Evolutionary conservation across 257 asterid species (phyloP), one percentile per base, ranked within the genome.

Genomic region (Plectranthus barbatus): DNA sequence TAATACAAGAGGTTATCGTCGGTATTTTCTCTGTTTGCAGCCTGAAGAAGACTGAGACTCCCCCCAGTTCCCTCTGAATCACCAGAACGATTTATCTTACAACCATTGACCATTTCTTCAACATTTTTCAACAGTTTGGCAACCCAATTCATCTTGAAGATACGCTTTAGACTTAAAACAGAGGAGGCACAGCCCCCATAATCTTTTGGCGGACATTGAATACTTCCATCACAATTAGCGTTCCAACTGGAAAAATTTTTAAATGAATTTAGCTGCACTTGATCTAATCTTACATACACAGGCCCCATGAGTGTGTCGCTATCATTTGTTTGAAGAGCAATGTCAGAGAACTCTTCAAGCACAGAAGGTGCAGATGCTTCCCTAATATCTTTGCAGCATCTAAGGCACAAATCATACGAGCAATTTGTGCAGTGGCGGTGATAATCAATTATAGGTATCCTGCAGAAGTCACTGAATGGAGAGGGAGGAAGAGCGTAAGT

Each of bases 81-180:
- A 55, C 76, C 77, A 68, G 74, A 70, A 75, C 56, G 81, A 74
- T 45, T 31, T 59, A 82, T 67, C 75, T 70, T 77, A 67, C 99
- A 90, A 60, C 97, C 96, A 70, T 72, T 76, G 63, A 90, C 99
- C 97, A 93, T 90, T 85, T 93, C 99, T 79, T 82, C 96, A 19
- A 83, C 97, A 77, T 87, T 86, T 83, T 87, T 93, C 71, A 85
- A 84, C 64, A 93, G 80, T 72, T 87, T 90, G 51, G 96, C 94
- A 47, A 93, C 97, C 99, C 99, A 93, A 72, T 87, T 90, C 96
- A 93, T 87, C 79, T 93, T 93, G 79, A 93, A 93, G 79, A 90
- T 93, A 61, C 99, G 96, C 70, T 78, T 87, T 57, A 90, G 79
- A 63, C 75, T 78, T 72, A 93, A 77, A 73, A 72, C 21, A 6